Evolutionary conservation across 495 filamentous ascomycete genomes (phyloP).

Genomic region (Mycothermus thermophilus): DNA sequence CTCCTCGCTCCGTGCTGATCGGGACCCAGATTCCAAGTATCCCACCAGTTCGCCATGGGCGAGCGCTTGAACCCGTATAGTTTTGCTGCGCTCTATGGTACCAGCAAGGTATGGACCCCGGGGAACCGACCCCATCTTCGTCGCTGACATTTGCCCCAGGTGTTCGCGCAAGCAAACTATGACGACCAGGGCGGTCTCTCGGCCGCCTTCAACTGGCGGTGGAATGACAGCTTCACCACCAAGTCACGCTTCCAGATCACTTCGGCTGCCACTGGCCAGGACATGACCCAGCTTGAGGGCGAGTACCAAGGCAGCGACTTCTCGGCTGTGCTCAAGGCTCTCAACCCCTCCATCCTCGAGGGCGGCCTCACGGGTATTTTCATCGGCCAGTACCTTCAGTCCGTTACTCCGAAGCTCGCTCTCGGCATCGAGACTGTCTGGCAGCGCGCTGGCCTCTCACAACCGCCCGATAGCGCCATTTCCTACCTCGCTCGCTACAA

Average conservation of each 20-base stretch:
- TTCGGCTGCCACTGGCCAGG: conserved; percentile 43
- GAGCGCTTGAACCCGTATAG: conserved; percentile 83
- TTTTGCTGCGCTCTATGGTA: conserved; percentile 87
- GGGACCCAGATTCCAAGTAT: conserved; percentile 62
- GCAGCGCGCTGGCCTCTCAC: conserved; percentile 65
- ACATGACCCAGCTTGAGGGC: conserved; percentile 79
- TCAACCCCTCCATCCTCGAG: conserved; percentile 88
- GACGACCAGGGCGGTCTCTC: conserved; percentile 77
- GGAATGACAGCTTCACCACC: conserved; percentile 58
- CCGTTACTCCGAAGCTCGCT: conserved; percentile 73
- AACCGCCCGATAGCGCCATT: conserved; percentile 69
- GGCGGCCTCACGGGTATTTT: conserved; percentile 88
- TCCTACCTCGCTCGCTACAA: conserved; percentile 88
- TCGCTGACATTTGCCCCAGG: conserved; percentile 32
- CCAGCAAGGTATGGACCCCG: conserved; percentile 61
- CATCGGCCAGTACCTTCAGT: conserved; percentile 89
- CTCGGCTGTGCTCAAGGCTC: conserved; percentile 72
- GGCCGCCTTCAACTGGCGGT: conserved; percentile 81
- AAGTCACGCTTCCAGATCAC: conserved; percentile 77
- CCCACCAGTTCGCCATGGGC: conserved; percentile 91
- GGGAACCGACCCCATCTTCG: neutral
- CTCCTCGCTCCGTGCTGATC: neutral
- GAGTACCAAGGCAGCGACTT: conserved; percentile 92
- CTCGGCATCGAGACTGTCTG: conserved; percentile 87
- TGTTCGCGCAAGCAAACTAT: conserved; percentile 89